Evolutionary conservation across 441 rosid species (phyloP).

Genomic region (Melastoma candidum): DNA sequence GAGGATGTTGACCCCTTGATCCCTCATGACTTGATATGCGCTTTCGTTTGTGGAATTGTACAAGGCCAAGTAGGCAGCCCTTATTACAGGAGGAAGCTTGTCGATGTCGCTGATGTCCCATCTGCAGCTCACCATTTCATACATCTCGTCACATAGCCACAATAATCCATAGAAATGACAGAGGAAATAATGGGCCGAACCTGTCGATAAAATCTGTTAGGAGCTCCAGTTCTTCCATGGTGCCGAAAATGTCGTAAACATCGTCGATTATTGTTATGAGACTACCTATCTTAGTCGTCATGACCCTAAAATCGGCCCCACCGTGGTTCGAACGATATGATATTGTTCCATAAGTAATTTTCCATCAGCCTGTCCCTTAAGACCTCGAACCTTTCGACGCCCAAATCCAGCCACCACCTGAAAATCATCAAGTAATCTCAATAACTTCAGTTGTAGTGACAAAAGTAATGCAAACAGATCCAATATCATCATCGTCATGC

Average conservation of each 20-base stretch:
- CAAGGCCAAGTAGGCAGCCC: slow-evolving; percentile 2
- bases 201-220: not conserved
- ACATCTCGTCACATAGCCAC: too few relatives aligned
- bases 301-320: not conserved
- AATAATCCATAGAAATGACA: not conserved
- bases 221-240: slow-evolving; percentile 6
- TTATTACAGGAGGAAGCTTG: not conserved
- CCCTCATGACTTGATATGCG: not conserved
- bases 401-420: slow-evolving; percentile 4
- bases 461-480: not conserved
- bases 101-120: not conserved
- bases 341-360: not conserved
- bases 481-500: not conserved
- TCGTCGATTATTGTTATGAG: slow-evolving; percentile 3
- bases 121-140: not conserved
- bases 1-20: not conserved
- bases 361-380: not conserved
- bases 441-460: too few relatives aligned
- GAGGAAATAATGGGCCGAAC: not conserved
- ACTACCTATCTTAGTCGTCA: not conserved
- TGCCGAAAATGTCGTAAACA: slow-evolving; percentile 1
- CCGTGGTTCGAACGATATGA: not conserved
- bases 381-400: not conserved
- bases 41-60: slow-evolving; percentile 1
- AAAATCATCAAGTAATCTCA: not conserved